Base-by-base conservation (phyloP, 352 stramenopile species). In the Phytophthora pistaciae region DNA sequence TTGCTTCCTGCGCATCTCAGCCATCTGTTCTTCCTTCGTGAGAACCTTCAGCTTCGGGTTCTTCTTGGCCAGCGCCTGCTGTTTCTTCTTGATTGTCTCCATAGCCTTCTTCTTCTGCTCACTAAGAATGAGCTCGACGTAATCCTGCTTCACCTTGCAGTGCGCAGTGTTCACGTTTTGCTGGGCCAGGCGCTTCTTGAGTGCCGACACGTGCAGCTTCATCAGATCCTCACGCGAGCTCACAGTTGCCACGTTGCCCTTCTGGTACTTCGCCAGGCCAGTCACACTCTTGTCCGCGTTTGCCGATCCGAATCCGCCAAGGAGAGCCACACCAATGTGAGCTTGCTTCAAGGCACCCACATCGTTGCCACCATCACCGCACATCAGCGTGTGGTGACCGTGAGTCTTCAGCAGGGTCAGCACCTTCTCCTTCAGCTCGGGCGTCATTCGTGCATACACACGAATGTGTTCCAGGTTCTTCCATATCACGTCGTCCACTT, bases 321-420 rank as follows among this genome's bases (percentile, higher is more conserved):
- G 72, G 27, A 97, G 49, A 14, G 89, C 89, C 9, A 97, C 89
- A 58, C 91, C 91, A 78, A 97, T 91, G 60, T 97, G 87, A 27
- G 90, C 90, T 68, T 98, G 94, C 77, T 98, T 98, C 33, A 99
- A 76, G 3, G 96, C 96, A 56, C 96, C 96, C 6, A 99, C 95
- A 82, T 99, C 98, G 75, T 99, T 99, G 14, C 93, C 98, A 60
- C 98, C 98, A 68, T 99, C 98, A 62, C 98, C 98, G 60, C 98
- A 99, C 97, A 99, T 99, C 18, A 99, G 84, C 25, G 96, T 99
- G 59, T 94, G 84, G 56, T 93, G 82, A 0, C 97, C 98, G 31
- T 87, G 80, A 18, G 84, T 89, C 83, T 99, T 99, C n/a, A 99
- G 84, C 10, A 91, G 92, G 9, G 93, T 97, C 58, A 99, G 77